A percentile compares a stretch with the other conserved stretches of the same genome.
Conservation (phyloP, 2,329 filamentous ascomycete species). For the Esteya vermicola region DNA sequence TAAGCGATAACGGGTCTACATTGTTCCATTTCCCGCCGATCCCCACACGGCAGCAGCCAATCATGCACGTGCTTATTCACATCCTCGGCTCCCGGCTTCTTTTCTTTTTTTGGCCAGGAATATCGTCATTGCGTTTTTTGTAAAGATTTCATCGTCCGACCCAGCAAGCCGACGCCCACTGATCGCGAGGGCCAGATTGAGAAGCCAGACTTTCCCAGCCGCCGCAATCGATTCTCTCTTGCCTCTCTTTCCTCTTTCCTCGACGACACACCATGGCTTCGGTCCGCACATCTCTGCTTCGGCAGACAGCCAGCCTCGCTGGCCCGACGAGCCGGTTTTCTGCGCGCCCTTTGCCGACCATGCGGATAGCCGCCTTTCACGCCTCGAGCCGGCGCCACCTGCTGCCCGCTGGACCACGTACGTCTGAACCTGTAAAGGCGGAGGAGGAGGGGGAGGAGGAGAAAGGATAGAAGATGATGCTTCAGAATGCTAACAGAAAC, state of each 20-base stretch:
- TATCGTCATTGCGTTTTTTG: neutral
- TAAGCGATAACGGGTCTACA: neutral
- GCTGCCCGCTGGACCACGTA: slow-evolving; percentile 76
- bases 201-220: neutral
- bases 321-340: slow-evolving; percentile 19
- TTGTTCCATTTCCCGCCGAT: slow-evolving; percentile 1
- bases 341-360: slow-evolving; percentile 8
- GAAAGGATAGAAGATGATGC: neutral
- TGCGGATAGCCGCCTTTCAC: slow-evolving; percentile 68
- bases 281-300: slow-evolving; percentile 38
- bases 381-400: slow-evolving; percentile 61
- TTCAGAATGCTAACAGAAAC: slow-evolving; percentile 5
- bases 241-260: neutral
- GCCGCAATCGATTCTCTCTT: neutral
- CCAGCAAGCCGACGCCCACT: neutral
- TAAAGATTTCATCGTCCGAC: neutral
- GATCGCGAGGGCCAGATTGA: neutral
- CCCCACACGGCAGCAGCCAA: slow-evolving; percentile 6
- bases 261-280: slow-evolving; percentile 32
- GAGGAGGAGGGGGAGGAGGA: no score
- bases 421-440: no score
- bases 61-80: slow-evolving; percentile 11
- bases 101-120: slow-evolving; percentile 2
- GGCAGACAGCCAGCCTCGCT: slow-evolving; percentile 32
- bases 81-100: slow-evolving; percentile 11